Conservation (phyloP, 352 stramenopile species). For the Sclerospora graminicola region DNA sequence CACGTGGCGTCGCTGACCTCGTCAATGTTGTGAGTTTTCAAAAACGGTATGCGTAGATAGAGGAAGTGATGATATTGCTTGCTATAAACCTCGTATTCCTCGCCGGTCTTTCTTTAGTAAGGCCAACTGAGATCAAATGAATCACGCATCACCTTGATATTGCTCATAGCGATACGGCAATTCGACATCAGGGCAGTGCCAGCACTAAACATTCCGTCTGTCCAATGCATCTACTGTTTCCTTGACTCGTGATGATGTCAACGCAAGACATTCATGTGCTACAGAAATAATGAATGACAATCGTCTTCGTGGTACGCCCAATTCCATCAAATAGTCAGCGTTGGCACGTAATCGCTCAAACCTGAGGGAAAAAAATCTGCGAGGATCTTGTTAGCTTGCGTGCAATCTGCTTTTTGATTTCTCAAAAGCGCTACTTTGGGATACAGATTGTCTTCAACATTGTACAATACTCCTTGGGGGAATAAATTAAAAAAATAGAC, state of each 20-base stretch:
- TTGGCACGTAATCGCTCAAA: slow-evolving; percentile 24
- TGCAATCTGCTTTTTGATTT: slow-evolving; percentile 21
- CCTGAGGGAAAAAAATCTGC: slow-evolving; percentile 28
- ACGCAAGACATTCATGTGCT: slow-evolving; percentile 29
- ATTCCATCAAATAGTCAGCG: slow-evolving; percentile 18
- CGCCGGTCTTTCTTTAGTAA: too few relatives aligned
- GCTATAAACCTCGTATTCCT: too few relatives aligned
- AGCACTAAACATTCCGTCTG: slow-evolving; percentile 28
- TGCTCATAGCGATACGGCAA: too few relatives aligned
- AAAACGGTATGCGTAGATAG: too few relatives aligned
- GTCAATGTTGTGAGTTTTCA: too few relatives aligned
- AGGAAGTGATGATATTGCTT: too few relatives aligned
- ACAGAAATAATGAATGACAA: slow-evolving; percentile 25
- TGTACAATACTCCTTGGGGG: slow-evolving; percentile 25
- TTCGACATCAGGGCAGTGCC: too few relatives aligned
- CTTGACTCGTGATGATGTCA: slow-evolving; percentile 28
- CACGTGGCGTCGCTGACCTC: too few relatives aligned
- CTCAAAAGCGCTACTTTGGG: slow-evolving; percentile 31
- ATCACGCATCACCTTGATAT: too few relatives aligned
- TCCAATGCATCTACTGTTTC: slow-evolving; percentile 32
- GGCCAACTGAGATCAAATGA: too few relatives aligned
- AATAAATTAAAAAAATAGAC: slow-evolving; percentile 45
- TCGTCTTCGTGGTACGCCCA: slow-evolving; percentile 21
- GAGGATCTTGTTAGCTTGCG: slow-evolving; percentile 29
- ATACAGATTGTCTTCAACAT: slow-evolving; percentile 24